These are phyloP conservation scores for Strobilomyces confusus DNA, from an alignment of 768 basidiomycete genomes.

Conservation along the genomic window DNA sequence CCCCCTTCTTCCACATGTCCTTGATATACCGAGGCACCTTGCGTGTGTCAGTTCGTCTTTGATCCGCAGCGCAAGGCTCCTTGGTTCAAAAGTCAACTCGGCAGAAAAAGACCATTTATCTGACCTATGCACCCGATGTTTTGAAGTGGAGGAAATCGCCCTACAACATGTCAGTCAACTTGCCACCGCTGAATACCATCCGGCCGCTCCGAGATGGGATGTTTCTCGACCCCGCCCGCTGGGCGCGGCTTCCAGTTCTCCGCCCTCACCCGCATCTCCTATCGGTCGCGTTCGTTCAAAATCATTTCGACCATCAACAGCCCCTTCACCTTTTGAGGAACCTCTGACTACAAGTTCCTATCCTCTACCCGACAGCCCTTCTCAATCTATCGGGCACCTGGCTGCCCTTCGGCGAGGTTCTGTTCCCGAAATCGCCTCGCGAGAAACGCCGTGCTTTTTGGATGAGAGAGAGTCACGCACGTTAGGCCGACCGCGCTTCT, in stretches of 20 bases:
- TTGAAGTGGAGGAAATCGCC: slow-evolving; percentile 68
- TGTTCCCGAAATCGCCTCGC: slow-evolving; percentile 22
- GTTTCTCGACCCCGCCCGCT: neutral
- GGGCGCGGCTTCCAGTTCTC: slow-evolving; percentile 8
- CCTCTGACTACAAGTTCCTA: neutral
- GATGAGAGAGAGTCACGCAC: slow-evolving; percentile 21
- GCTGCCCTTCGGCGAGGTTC: slow-evolving; percentile 25
- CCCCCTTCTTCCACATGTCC: slow-evolving; percentile 65
- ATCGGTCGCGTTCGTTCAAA: slow-evolving; percentile 16
- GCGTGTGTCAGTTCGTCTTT: slow-evolving; percentile 74
- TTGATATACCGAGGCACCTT: slow-evolving; percentile 77
- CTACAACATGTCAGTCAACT: slow-evolving; percentile 63
- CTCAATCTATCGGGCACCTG: slow-evolving; percentile 5
- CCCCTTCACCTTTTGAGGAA: slow-evolving; percentile 37
- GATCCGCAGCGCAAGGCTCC: slow-evolving; percentile 54
- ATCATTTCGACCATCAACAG: slow-evolving; percentile 45
- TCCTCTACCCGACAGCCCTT: slow-evolving; percentile 2
- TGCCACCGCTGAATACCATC: slow-evolving; percentile 27
- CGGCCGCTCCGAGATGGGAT: slow-evolving; percentile 17
- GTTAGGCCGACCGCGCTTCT: slow-evolving; percentile 20
- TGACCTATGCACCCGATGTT: slow-evolving; percentile 58
- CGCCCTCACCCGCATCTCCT: slow-evolving; percentile 23
- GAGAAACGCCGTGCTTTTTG: slow-evolving; percentile 6
- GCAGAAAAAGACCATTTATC: slow-evolving; percentile 38
- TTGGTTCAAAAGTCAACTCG: slow-evolving; percentile 35